Evolutionary conservation across 306 rosid genomes (phyloP), one percentile per base, ranked within the genome.

Genomic region (Pueraria montana): DNA sequence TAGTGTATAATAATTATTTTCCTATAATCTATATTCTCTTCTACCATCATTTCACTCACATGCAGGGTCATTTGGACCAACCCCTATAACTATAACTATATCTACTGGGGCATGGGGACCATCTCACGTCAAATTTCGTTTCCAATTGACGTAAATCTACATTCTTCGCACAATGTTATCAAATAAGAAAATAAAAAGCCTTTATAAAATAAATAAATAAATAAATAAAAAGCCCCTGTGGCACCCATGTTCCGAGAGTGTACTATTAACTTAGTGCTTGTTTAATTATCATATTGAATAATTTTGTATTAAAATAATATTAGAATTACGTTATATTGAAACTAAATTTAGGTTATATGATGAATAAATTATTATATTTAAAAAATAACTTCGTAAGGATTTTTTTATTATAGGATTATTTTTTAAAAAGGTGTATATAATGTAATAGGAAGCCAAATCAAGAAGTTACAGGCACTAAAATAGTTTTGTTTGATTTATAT

Each of bases 21-120:
- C 20, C 13, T 65, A 30, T 26, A 85, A 76, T 61, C 84, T 71
- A 71, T 85, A 70, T 84, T 86, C 89, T 78, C 34, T 48, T 84
- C 52, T 36, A 74, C 67, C 69, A 86, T 86, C 79, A 89, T 91
- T 91, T 81, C 83, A 87, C 81, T 76, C 93, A 86, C 92, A 86
- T 89, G 91, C 90, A 77, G 1, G 16, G 3, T 6, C 36, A 66
- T 11, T 74, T 64, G 71, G 77, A 86, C 82, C 81, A 50, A 65
- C 40, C 58, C 77, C 69, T 68, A 42, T 30, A 38, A 32, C 58
- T 43, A 83, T 61, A 30, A 46, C 73, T 70, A 50, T 43, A 66
- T 84, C 76, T 63, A 72, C 8, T 27, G 0, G 5, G 23, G 0
- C 36, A 74, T 46, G 66, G 80, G 76, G 72, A 49, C 84, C 87